These are phyloP conservation scores for Cardamine occulta DNA, from an alignment of 345 rosid genomes.

Conservation along the genomic window DNA sequence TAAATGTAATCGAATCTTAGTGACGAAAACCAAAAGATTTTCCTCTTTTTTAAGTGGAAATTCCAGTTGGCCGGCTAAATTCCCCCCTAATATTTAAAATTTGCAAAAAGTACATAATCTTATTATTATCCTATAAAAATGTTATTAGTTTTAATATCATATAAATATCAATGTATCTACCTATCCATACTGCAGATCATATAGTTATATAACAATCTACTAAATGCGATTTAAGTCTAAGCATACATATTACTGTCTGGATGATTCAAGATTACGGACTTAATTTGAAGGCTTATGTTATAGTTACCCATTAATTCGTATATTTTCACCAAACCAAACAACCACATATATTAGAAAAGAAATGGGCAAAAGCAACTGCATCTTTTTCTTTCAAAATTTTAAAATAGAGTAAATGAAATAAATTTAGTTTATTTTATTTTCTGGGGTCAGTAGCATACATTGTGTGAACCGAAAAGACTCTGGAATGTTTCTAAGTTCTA, in stretches of 20 bases:
- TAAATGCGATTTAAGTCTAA: neutral
- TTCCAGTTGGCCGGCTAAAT: constrained; percentile 44
- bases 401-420: no score
- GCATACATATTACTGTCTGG: neutral
- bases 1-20: constrained; percentile 39
- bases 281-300: neutral
- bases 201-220: neutral
- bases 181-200: neutral
- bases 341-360: neutral
- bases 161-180: neutral
- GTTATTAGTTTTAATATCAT: neutral
- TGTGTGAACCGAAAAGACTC: no score
- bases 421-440: no score
- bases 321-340: neutral
- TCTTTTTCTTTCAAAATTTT: no score
- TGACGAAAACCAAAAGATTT: constrained; percentile 40
- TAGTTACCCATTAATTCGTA: neutral
- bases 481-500: no score
- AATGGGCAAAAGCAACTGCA: neutral
- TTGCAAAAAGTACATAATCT: neutral
- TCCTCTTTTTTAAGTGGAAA: neutral
- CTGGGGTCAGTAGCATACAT: no score
- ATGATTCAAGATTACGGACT: neutral
- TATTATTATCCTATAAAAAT: neutral
- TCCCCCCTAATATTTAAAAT: neutral